A percentile compares a stretch with the other conserved stretches of the same genome.
Conservation (phyloP, 2,329 filamentous ascomycete genomes). For the Talaromyces sp. region DNA sequence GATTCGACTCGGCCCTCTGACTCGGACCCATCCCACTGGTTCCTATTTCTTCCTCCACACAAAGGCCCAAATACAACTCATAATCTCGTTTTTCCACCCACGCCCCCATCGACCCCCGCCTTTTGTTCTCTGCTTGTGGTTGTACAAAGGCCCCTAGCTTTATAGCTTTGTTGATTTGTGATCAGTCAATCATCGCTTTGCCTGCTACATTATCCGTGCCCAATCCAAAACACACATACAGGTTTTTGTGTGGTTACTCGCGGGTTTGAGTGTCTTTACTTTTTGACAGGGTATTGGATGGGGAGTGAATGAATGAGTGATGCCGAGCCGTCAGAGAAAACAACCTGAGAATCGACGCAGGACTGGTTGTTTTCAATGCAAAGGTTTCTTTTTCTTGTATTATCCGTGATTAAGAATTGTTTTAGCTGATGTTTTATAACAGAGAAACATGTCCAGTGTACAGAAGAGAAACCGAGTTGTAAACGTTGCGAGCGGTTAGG, state of each 20-base stretch:
- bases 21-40: background rate
- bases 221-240: background rate
- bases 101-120: background rate
- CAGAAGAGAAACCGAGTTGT: slow-evolving; percentile 32
- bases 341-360: slow-evolving; percentile 27
- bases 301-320: slow-evolving; percentile 8
- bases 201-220: background rate
- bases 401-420: background rate
- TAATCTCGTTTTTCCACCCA: background rate
- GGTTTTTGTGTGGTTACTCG: background rate
- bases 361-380: slow-evolving; percentile 31
- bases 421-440: background rate
- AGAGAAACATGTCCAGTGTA: slow-evolving; percentile 34
- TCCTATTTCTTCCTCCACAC: background rate
- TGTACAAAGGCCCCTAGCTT: slow-evolving; percentile 1
- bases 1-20: background rate
- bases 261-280: background rate
- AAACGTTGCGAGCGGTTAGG: slow-evolving; percentile 29
- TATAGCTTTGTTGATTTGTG: background rate
- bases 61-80: background rate
- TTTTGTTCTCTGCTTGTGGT: background rate
- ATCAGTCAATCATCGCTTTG: background rate
- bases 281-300: background rate
- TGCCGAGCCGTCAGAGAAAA: slow-evolving; percentile 21
- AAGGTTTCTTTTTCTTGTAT: slow-evolving; percentile 22